Conservation (phyloP, 2,329 filamentous ascomycete genomes). For the Metarhizium anisopliae region DNA sequence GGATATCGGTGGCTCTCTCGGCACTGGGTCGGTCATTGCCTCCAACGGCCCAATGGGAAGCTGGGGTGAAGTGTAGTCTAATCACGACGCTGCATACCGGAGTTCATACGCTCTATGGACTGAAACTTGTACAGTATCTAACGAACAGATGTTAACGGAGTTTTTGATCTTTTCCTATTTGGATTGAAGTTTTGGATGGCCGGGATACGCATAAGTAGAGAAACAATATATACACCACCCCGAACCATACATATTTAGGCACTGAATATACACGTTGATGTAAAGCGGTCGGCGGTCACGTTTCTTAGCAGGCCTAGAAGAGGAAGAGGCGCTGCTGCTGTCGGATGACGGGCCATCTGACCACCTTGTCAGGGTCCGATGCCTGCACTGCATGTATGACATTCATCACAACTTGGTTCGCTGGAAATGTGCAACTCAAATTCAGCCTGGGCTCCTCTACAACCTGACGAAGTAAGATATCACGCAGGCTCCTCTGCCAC, state of each 20-base stretch:
- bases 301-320: too few species aligned
- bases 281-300: too few species aligned
- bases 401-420: too few species aligned
- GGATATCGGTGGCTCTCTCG: constrained; percentile 77
- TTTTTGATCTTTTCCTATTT: background rate
- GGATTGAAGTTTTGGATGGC: background rate
- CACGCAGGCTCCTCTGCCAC: too few species aligned
- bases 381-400: too few species aligned
- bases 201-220: background rate
- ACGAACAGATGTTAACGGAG: background rate
- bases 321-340: too few species aligned
- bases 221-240: background rate
- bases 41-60: constrained; percentile 60
- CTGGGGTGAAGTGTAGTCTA: constrained; percentile 64
- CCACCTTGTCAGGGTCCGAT: too few species aligned
- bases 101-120: background rate
- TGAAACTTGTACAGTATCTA: background rate
- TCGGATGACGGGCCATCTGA: too few species aligned
- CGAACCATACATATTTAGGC: background rate
- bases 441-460: too few species aligned
- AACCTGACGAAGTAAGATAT: too few species aligned
- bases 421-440: too few species aligned
- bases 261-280: background rate
- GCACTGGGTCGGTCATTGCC: constrained; percentile 63
- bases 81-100: background rate